Evolutionary conservation across 1,284 basidiomycete genomes (phyloP).

Genomic region (Ceratobasidium sp.): DNA sequence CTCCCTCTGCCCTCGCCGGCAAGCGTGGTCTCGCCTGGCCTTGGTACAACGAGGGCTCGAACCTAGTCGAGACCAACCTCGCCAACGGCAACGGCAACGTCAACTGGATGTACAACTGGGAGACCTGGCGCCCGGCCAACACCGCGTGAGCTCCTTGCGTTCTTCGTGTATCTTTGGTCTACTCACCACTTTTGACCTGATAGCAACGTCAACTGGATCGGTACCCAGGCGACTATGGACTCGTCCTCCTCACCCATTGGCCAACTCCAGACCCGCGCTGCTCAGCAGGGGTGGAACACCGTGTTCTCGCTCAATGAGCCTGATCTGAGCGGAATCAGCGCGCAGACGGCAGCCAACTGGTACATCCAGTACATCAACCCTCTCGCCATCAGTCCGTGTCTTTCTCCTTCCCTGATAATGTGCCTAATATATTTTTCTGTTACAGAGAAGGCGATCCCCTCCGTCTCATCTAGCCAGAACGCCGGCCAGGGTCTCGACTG

Average conservation of each 20-base stretch:
- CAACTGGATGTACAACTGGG: conserved; percentile 41
- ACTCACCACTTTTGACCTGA: not conserved
- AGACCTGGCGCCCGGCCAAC: conserved; percentile 41
- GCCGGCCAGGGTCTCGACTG: conserved; percentile 41
- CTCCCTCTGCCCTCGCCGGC: conserved; percentile 15
- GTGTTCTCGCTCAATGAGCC: conserved; percentile 44
- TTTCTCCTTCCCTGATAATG: not conserved
- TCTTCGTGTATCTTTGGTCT: not conserved
- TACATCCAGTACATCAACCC: too few relatives aligned
- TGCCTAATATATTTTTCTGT: not conserved
- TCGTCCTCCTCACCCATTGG: conserved; percentile 35
- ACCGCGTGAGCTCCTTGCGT: conserved; percentile 33
- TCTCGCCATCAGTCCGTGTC: conserved; percentile 31
- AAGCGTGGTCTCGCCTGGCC: conserved; percentile 34
- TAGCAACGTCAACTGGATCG: conserved; percentile 43
- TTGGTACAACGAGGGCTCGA: conserved; percentile 38
- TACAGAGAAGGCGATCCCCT: conserved; percentile 36
- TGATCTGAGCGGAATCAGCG: conserved; percentile 35
- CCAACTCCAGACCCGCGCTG: conserved; percentile 39
- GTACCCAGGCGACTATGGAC: conserved; percentile 31
- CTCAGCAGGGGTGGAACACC: conserved; percentile 40
- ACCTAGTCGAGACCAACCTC: conserved; percentile 9
- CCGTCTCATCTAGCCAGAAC: conserved; percentile 24
- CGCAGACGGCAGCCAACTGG: conserved; percentile 27
- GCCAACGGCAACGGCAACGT: conserved; percentile 28